Conservation (phyloP, 2,329 filamentous ascomycete genomes). For the Arthrobotrys entomopaga region DNA sequence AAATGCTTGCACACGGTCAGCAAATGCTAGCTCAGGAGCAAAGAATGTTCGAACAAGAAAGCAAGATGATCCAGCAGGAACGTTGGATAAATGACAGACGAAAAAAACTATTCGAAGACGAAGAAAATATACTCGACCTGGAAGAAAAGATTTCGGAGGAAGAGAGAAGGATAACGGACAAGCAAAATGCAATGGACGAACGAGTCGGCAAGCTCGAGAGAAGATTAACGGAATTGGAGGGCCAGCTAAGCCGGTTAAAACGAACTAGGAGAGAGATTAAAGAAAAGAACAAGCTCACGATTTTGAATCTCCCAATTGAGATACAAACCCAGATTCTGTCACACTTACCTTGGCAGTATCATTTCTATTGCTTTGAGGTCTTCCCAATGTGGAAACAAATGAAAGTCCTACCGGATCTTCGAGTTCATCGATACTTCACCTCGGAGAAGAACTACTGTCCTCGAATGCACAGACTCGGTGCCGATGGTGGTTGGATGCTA, state of each 20-base stretch:
- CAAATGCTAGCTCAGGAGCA: slow-evolving; percentile 43
- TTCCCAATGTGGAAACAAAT: slow-evolving; percentile 43
- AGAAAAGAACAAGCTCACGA: slow-evolving; percentile 41
- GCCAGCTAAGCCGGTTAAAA: slow-evolving; percentile 27
- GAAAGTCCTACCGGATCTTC: slow-evolving; percentile 33
- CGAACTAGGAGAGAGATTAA: slow-evolving; percentile 22
- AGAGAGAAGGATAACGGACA: slow-evolving; percentile 32
- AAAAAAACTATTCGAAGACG: slow-evolving; percentile 44
- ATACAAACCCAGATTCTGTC: slow-evolving; percentile 39
- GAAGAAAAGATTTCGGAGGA: slow-evolving; percentile 30
- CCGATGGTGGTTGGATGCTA: slow-evolving; percentile 36
- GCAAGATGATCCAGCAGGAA: slow-evolving; percentile 46
- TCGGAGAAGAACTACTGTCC: slow-evolving; percentile 48
- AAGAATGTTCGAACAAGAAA: slow-evolving; percentile 37
- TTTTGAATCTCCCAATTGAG: slow-evolving; percentile 43
- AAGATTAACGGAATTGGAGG: slow-evolving; percentile 30
- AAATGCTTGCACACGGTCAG: slow-evolving; percentile 43
- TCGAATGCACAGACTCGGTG: slow-evolving; percentile 42
- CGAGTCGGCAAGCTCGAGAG: slow-evolving; percentile 32
- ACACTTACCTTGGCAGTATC: slow-evolving; percentile 44
- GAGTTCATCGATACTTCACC: slow-evolving; percentile 25
- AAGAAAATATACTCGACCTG: slow-evolving; percentile 41
- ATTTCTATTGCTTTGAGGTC: slow-evolving; percentile 47
- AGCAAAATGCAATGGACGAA: slow-evolving; percentile 34
- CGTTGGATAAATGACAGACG: slow-evolving; percentile 47